Conservation (phyloP, 2,329 filamentous ascomycete genomes). For the Pezicula carpinea region DNA sequence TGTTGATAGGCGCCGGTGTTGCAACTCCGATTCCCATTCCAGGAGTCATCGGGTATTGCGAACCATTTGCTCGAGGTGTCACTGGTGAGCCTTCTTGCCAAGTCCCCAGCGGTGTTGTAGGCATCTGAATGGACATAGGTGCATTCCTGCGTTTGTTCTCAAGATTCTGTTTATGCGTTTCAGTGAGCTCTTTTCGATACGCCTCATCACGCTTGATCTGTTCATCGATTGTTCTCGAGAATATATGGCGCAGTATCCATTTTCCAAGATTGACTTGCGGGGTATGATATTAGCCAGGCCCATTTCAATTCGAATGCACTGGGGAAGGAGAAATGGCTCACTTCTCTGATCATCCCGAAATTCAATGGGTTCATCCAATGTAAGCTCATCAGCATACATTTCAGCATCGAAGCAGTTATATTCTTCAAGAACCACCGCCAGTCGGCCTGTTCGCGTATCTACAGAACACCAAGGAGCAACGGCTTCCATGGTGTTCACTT, state of each 20-base stretch:
- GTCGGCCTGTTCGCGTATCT: constrained; percentile 84
- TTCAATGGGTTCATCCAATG: constrained; percentile 66
- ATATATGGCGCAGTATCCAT: constrained; percentile 92
- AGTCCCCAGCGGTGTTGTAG: constrained; percentile 32
- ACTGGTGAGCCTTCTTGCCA: constrained; percentile 41
- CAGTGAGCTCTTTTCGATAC: constrained; percentile 65
- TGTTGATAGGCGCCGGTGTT: constrained; percentile 48
- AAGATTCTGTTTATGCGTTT: constrained; percentile 54
- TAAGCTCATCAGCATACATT: constrained; percentile 88
- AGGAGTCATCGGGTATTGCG: constrained; percentile 62
- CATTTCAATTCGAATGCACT: neutral
- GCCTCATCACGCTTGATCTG: constrained; percentile 78
- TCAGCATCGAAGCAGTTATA: constrained; percentile 98
- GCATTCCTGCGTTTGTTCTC: constrained; percentile 51
- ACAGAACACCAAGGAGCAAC: constrained; percentile 96
- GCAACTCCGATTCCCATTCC: constrained; percentile 75
- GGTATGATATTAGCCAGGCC: constrained; percentile 21
- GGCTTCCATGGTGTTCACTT: constrained; percentile 82
- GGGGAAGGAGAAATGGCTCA: constrained; percentile 38
- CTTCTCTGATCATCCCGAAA: constrained; percentile 93
- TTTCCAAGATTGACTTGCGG: constrained; percentile 86
- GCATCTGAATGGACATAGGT: constrained; percentile 57
- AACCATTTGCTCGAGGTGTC: constrained; percentile 62
- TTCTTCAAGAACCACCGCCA: constrained; percentile 87
- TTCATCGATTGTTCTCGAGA: constrained; percentile 83